Evolutionary conservation across 169 alveolate species (phyloP).

Genomic region (Plasmodium gallinaceum): DNA sequence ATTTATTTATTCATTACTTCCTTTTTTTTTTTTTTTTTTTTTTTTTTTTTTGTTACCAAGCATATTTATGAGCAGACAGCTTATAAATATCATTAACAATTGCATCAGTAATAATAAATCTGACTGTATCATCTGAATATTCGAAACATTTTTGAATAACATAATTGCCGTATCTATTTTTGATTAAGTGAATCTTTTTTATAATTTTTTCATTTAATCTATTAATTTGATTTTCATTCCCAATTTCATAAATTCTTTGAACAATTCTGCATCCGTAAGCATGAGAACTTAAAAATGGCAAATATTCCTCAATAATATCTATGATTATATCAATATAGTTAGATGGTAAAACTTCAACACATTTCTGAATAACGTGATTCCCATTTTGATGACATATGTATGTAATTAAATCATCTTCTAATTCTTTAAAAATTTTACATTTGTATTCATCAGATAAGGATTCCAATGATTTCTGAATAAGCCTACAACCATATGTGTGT

Average conservation of each 20-base stretch:
- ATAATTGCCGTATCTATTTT: slow-evolving; percentile 76
- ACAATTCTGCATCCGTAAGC: slow-evolving; percentile 72
- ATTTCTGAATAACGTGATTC: slow-evolving; percentile 76
- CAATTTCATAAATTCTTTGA: slow-evolving; percentile 68
- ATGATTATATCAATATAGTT: slow-evolving; percentile 46
- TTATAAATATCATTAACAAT: slow-evolving; percentile 59
- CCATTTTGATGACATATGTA: slow-evolving; percentile 77
- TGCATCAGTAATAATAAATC: slow-evolving; percentile 44
- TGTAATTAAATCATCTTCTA: slow-evolving; percentile 49
- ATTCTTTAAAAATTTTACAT: slow-evolving; percentile 51
- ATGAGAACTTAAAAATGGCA: slow-evolving; percentile 72
- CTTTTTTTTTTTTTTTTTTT: background rate
- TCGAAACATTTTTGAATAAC: slow-evolving; percentile 77
- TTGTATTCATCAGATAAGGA: slow-evolving; percentile 58
- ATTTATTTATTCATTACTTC: background rate
- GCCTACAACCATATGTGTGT: slow-evolving; percentile 78
- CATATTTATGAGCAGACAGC: slow-evolving; percentile 55
- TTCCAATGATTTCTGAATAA: slow-evolving; percentile 68
- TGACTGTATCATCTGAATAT: slow-evolving; percentile 46
- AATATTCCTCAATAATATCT: slow-evolving; percentile 51
- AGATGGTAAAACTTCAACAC: slow-evolving; percentile 70
- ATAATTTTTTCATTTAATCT: slow-evolving; percentile 52
- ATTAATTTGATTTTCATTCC: slow-evolving; percentile 57
- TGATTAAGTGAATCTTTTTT: slow-evolving; percentile 49
- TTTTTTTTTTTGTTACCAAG: slow-evolving; percentile 31